These are phyloP conservation scores for Liriodendron chinense DNA, from an alignment of 164 flowering plant species.

Conservation along the genomic window DNA sequence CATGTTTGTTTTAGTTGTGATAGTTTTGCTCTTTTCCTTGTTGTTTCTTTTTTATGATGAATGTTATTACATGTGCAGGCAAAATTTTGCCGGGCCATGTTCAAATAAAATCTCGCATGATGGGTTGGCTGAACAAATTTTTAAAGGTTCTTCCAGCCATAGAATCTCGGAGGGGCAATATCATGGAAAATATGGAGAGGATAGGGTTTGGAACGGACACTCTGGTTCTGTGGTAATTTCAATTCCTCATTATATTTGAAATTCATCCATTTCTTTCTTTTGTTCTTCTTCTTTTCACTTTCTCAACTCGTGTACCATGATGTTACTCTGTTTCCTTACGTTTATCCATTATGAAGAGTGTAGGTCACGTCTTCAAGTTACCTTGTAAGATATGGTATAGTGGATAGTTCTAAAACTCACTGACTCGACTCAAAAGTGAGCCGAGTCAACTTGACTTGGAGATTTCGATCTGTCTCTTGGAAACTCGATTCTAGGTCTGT, in stretches of 20 bases:
- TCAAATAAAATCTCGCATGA: conserved; percentile 34
- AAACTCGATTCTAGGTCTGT: too few relatives aligned
- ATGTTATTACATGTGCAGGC: conserved; percentile 24
- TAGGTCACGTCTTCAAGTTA: too few relatives aligned
- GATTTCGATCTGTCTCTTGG: too few relatives aligned
- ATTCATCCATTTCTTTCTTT: neutral
- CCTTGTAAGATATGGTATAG: too few relatives aligned
- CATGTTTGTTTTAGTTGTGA: neutral
- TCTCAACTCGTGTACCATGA: neutral
- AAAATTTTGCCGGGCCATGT: conserved; percentile 27
- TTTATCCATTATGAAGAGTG: neutral
- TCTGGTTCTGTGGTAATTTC: conserved; percentile 45
- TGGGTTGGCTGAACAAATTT: conserved; percentile 86
- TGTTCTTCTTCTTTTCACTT: neutral
- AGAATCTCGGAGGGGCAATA: conserved; percentile 22
- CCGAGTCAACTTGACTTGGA: too few relatives aligned
- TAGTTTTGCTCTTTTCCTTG: neutral
- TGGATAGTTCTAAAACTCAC: too few relatives aligned
- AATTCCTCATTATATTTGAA: neutral
- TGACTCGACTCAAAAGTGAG: too few relatives aligned
- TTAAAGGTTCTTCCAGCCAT: conserved; percentile 23
- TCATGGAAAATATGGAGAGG: conserved; percentile 53
- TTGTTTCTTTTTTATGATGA: neutral
- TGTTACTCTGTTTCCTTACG: neutral
- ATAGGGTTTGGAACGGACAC: conserved; percentile 40